Base-by-base conservation (phyloP, 306 rosid genomes). In the Begonia fuchsioides region DNA sequence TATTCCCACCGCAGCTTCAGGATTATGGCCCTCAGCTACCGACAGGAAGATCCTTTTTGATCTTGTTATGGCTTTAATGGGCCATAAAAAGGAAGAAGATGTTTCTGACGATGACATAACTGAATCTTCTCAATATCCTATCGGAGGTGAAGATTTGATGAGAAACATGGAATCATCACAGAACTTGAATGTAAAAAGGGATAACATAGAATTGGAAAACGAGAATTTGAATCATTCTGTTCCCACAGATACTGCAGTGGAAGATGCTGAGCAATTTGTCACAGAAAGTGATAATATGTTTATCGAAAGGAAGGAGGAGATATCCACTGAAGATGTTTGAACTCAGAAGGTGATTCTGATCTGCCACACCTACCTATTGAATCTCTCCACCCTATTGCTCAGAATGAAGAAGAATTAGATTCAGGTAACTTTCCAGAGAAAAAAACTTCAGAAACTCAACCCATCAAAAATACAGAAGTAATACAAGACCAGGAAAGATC, bases 51-150 rank as follows among this genome's bases (percentile, higher is more conserved):
- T 68, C 1, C 56, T 87, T 43, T 79, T 79, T 53, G 75, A 77
- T 71, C 94, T 92, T 46, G 96, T 81, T 49, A 71, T 78, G 74
- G 63, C 94, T 47, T 70, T 85, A 50, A 75, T 77, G 70, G 98
- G 98, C 52, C 80, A 71, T 51, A 79, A 51, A 57, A 65, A 16
- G 50, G 95, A 70, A 69, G 87, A 76, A 59, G 61, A 53, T 45
- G 43, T 44, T 26, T 75, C 52, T 35, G 78, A 77, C 55, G 59
- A 77, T 13, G 73, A 62, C 48, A 59, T 58, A 19, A 59, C 50
- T 11, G 75, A 71, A 50, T 68, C 77, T 47, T 60, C 82, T 20
- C 61, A 56, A 44, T 54, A 55, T 15, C 63, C 72, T 17, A 53
- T 71, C 39, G 75, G 63, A 67, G 60, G 32, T 51, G 80, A 64